Evolutionary conservation across 768 basidiomycete genomes (phyloP), one percentile per base, ranked within the genome.

Genomic region (Hericium alpestre): DNA sequence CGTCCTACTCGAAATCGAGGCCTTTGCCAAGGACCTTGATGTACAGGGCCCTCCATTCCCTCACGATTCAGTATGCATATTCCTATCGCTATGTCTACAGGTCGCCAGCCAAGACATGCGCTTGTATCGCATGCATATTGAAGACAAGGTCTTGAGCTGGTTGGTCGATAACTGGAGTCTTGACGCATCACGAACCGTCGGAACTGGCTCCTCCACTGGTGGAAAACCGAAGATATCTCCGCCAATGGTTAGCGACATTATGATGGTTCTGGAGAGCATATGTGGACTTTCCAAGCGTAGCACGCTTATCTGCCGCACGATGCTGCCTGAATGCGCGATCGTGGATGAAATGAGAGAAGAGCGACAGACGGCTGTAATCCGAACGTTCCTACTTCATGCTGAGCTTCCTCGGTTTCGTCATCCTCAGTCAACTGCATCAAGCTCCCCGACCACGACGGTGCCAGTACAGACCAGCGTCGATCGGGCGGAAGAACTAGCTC

Each of bases 41-140:
- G 79, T 96, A 15, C 95, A 98, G 70, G 94, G 93, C 0, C 93
- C 94, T 2, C 73, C 82, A 13, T 85, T 81, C 64, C 92, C 93
- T 0, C 88, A 79, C 64, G 96, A 99, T 65, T 84, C 94, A 1
- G 91, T 95, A 40, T 96, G 94, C 73, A 74, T 76, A 56, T 92
- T 98, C 66, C 74, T 97, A 49, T 72, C 79, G 5, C 73, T 79
- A 25, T 86, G 82, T 56, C 73, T 97, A 50, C 76, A 74, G 16
- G 73, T 91, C 22, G 84, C 91, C 0, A 83, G 80, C 57, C 84
- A 86, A 65, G 93, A 98, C 65, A 85, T 87, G 57, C 79, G 86
- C 18, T 71, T 97, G 15, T 90, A 90, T 70, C 81, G 87, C 15
- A 80, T 93, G 78, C 84, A 84, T 27, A 72, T 95, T n/a, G 87